These are phyloP conservation scores for Schrenkiella parvula DNA, from an alignment of 345 rosid species.

Conservation along the genomic window DNA sequence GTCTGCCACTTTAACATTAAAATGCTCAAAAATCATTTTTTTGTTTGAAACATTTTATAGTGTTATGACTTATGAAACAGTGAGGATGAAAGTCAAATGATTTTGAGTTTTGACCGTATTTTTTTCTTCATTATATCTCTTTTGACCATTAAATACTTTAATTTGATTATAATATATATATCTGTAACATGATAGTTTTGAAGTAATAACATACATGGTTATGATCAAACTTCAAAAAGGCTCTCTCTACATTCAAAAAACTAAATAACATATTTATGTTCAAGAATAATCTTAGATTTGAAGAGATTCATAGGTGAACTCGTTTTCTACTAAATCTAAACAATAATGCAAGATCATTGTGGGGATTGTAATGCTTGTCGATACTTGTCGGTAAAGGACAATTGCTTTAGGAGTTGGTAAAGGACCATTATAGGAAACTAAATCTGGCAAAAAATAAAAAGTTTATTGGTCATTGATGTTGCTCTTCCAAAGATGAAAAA, in stretches of 20 bases:
- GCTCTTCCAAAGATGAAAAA: neutral
- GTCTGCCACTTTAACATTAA: too few relatives aligned
- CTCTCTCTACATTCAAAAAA: neutral
- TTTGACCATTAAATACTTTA: too few relatives aligned
- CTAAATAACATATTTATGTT: neutral
- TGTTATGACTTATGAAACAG: neutral
- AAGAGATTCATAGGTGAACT: neutral
- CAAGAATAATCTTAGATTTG: neutral
- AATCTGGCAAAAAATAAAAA: neutral
- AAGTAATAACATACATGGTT: too few relatives aligned
- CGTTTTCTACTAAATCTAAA: neutral
- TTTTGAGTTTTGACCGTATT: neutral
- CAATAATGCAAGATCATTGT: conserved; percentile 13
- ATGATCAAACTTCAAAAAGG: too few relatives aligned
- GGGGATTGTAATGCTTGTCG: conserved; percentile 19
- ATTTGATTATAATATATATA: too few relatives aligned
- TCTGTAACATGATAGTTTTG: too few relatives aligned
- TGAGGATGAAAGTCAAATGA: neutral
- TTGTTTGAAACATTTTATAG: neutral
- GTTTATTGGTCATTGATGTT: neutral
- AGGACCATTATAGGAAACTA: conserved; percentile 11
- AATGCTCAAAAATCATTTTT: too few relatives aligned
- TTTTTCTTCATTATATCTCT: neutral
- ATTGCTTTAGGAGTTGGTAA: conserved; percentile 33
- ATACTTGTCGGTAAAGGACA: conserved; percentile 33